Evolutionary conservation across 2,329 filamentous ascomycete species (phyloP), one percentile per base, ranked within the genome.

Genomic region (Trichoderma brevicompactum): DNA sequence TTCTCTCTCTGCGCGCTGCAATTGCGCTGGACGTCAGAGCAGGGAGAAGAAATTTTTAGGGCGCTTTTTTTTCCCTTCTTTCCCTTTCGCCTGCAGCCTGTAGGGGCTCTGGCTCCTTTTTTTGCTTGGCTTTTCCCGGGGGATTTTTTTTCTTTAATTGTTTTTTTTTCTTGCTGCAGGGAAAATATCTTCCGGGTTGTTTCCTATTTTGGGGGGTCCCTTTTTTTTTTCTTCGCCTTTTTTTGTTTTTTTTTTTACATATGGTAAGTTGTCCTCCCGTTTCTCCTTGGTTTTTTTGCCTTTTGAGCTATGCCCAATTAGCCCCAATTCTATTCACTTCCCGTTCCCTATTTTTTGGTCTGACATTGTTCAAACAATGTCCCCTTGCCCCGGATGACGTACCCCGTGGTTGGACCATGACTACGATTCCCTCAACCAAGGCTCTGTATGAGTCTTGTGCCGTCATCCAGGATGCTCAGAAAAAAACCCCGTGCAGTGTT

Each of bases 261-360:
- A 63, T 63, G 60, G 60, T 63, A 63, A 44, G 60, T 63, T n/a
- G n/a, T 52, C 32, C 54, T 58, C 41, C 40, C 28, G 23, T 19
- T n/a, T 6, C 5, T 19, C 38, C 40, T 46, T 38, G 9, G 12
- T 32, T 36, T 4, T 34, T 15, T 23, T n/a, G 3, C 49, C 19
- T 17, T 46, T 10, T 38, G 34, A 43, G 50, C 60, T 46, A 63
- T 54, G 50, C 60, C 60, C 49, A 28, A 54, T 63, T 9, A 36
- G 48, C 36, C 36, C 36, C 44, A 38, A 50, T 7, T 52, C n/a
- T 23, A 36, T 62, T 49, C 34, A 13, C 23, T 36, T 23, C 23
- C 23, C 23, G 32, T 53, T 28, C 41, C 40, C 32, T 46, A 54
- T 44, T n/a, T 40, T 38, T 38, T 59, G 23, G 23, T 28, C 23